These are phyloP conservation scores for Dichotomocladium elegans DNA, from an alignment of 371 early-diverging fungal species.

Conservation along the genomic window DNA sequence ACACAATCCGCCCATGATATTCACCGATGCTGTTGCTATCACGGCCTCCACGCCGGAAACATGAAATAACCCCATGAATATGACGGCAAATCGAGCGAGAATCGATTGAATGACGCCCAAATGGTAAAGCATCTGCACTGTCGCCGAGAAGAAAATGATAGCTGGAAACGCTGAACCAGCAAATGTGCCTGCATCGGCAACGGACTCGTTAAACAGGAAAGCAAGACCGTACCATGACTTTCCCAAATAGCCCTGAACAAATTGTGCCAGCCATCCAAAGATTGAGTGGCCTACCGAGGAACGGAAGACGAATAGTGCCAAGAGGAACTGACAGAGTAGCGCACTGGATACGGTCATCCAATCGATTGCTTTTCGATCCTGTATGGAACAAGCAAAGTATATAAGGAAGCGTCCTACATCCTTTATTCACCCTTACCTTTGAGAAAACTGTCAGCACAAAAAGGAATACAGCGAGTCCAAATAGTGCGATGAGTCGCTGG, in stretches of 20 bases:
- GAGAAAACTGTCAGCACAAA: constrained; percentile 53
- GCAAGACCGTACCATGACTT: constrained; percentile 63
- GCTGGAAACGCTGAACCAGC: constrained; percentile 79
- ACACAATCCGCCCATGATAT: neutral
- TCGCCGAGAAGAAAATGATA: constrained; percentile 83
- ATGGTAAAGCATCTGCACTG: constrained; percentile 84
- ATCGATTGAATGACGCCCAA: constrained; percentile 84
- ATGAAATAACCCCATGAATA: constrained; percentile 69
- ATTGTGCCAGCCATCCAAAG: constrained; percentile 72
- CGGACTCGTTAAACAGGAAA: constrained; percentile 63
- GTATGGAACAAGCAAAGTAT: neutral
- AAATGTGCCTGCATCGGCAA: constrained; percentile 47
- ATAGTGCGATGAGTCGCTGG: constrained; percentile 72
- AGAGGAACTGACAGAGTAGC: constrained; percentile 70
- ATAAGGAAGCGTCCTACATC: neutral
- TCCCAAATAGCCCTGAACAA: constrained; percentile 64
- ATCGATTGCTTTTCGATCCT: constrained; percentile 59
- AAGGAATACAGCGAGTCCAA: constrained; percentile 66
- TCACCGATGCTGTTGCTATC: constrained; percentile 77
- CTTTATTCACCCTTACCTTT: constrained; percentile 23
- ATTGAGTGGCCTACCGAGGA: constrained; percentile 70
- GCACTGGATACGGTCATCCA: constrained; percentile 80
- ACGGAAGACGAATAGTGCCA: constrained; percentile 80
- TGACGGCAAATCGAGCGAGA: constrained; percentile 61
- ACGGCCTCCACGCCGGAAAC: constrained; percentile 87